These are phyloP conservation scores for Bretschneidera sinensis DNA, from an alignment of 345 rosid species.

Conservation along the genomic window DNA sequence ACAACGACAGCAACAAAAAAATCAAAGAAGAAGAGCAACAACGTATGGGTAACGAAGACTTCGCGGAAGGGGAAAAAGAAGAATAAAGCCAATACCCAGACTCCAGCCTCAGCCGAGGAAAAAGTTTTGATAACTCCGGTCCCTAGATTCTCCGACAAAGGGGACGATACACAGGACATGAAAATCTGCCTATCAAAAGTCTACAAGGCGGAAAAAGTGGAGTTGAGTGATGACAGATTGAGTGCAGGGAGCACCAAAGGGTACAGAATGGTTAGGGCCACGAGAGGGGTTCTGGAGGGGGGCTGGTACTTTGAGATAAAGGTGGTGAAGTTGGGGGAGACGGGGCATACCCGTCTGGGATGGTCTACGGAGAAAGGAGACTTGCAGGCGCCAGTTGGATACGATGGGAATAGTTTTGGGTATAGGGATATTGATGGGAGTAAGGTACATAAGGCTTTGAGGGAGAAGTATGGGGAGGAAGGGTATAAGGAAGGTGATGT, in stretches of 20 bases:
- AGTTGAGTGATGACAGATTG: conserved; percentile 74
- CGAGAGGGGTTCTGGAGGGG: conserved; percentile 89
- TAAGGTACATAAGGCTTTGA: conserved; percentile 89
- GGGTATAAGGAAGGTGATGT: conserved; percentile 94
- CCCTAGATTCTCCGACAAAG: conserved; percentile 74
- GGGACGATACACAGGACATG: conserved; percentile 66
- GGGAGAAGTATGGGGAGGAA: conserved; percentile 82
- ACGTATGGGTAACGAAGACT: conserved; percentile 82
- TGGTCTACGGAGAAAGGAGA: conserved; percentile 98
- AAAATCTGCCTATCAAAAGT: conserved; percentile 77
- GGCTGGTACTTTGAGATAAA: conserved; percentile 96
- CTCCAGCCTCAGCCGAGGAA: conserved; percentile 51
- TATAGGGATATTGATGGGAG: conserved; percentile 95
- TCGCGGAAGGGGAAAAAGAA: conserved; percentile 94
- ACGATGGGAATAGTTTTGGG: conserved; percentile 86
- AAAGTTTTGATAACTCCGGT: conserved; percentile 68
- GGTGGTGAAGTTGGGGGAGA: conserved; percentile 70
- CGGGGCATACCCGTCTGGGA: conserved; percentile 91
- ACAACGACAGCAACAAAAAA: conserved; percentile 40
- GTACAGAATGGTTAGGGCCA: conserved; percentile 93
- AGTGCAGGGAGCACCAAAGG: conserved; percentile 90
- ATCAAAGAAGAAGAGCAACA: conserved; percentile 83
- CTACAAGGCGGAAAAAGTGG: conserved; percentile 96
- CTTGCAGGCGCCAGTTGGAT: conserved; percentile 96
- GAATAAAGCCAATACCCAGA: conserved; percentile 56